phyloP scores from a whole-genome alignment of 768 basidiomycete species.

The Lepiota venenata region DNA sequence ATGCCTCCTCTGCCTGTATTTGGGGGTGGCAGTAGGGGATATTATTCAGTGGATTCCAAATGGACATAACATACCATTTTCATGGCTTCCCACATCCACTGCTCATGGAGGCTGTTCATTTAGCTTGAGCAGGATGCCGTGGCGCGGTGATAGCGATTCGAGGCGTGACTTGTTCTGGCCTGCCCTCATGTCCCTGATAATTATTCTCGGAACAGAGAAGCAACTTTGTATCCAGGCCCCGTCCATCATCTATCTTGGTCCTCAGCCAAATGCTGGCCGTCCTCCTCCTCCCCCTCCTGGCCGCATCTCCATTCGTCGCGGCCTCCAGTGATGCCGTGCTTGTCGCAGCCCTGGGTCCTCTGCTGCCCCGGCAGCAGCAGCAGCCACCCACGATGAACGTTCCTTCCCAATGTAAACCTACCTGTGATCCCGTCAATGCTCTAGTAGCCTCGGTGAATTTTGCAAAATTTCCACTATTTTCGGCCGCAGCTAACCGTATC shows the following conservation, averaged over 20 bases:
- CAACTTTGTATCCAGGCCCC: too few species aligned
- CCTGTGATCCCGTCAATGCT: constrained; percentile 26
- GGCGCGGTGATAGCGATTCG: too few species aligned
- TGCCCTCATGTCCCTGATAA: too few species aligned
- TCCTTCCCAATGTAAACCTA: constrained; percentile 28
- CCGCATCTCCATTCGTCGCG: background rate
- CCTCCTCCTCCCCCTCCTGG: background rate
- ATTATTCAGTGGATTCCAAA: background rate
- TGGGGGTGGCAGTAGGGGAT: too few species aligned
- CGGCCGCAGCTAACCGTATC: background rate
- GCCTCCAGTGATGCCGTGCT: constrained; percentile 1
- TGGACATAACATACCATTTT: constrained; percentile 54
- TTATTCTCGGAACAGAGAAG: too few species aligned
- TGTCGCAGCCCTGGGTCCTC: background rate
- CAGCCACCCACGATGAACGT: constrained; percentile 12
- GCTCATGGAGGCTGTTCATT: constrained; percentile 16
- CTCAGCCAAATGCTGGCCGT: background rate
- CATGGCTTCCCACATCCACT: constrained; percentile 85
- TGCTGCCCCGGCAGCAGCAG: constrained; percentile 19
- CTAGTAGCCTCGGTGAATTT: constrained; percentile 18
- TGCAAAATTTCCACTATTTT: background rate
- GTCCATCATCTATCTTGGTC: too few species aligned
- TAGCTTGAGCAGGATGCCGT: background rate
- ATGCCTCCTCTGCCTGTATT: constrained; percentile 77
- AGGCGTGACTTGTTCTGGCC: too few species aligned